Conservation (phyloP, 2,329 filamentous ascomycete species). For the Leptographium wingfieldii region DNA sequence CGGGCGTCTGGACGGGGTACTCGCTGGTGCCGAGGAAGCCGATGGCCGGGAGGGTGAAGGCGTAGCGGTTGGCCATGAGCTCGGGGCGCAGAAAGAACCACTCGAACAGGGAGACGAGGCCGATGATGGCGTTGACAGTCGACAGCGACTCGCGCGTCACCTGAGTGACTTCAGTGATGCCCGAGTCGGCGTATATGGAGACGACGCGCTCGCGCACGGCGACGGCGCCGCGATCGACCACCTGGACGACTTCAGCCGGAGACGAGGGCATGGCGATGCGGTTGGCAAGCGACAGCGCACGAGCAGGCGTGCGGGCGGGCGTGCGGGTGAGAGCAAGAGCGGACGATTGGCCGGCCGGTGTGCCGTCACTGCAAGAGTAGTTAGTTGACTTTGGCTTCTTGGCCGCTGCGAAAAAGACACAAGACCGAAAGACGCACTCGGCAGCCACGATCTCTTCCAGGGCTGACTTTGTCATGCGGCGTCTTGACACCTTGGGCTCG, state of each 20-base stretch:
- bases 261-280: conserved; percentile 68
- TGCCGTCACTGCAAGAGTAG: background rate
- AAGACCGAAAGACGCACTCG: conserved; percentile 26
- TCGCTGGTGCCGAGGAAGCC: conserved; percentile 40
- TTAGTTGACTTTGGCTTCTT: background rate
- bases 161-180: conserved; percentile 53
- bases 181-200: conserved; percentile 51
- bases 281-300: conserved; percentile 36
- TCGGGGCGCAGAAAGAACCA: conserved; percentile 54
- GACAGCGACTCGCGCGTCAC: conserved; percentile 57
- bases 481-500: conserved; percentile 27
- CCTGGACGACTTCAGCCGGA: conserved; percentile 63
- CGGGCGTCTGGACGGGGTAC: conserved; percentile 56
- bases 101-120: conserved; percentile 57
- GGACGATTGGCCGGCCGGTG: conserved; percentile 5
- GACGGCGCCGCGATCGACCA: conserved; percentile 59
- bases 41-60: conserved; percentile 59
- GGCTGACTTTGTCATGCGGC: background rate
- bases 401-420: background rate
- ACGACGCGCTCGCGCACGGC: conserved; percentile 54
- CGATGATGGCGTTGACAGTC: conserved; percentile 59
- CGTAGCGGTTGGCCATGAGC: conserved; percentile 58
- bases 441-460: conserved; percentile 26
- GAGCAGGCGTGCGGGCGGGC: conserved; percentile 27
- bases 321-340: conserved; percentile 20